Evolutionary conservation across 768 basidiomycete species (phyloP).

Genomic region (Tulasnella sp.): DNA sequence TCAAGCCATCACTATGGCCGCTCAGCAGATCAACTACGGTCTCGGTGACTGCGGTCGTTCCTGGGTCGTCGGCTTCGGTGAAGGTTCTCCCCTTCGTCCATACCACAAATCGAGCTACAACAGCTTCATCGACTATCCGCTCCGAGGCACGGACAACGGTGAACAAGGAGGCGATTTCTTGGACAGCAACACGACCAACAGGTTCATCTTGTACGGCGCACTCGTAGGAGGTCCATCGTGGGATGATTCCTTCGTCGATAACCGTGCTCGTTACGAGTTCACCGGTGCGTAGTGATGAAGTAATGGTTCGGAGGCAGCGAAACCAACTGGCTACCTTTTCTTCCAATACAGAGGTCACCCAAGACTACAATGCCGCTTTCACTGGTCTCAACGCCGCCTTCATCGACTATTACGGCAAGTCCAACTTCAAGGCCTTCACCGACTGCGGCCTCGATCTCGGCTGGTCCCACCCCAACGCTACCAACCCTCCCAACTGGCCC

Average conservation of each 20-base stretch:
- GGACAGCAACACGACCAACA: slow-evolving; percentile 13
- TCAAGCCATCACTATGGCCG: neutral
- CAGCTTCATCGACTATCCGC: slow-evolving; percentile 24
- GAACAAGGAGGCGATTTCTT: slow-evolving; percentile 13
- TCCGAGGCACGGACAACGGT: slow-evolving; percentile 11
- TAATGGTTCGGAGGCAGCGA: neutral
- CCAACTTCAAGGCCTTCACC: slow-evolving; percentile 21
- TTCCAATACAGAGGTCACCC: slow-evolving; percentile 11
- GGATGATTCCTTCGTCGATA: slow-evolving; percentile 14
- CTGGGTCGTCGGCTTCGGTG: slow-evolving; percentile 25
- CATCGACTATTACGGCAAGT: slow-evolving; percentile 17
- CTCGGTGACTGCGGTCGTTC: slow-evolving; percentile 22
- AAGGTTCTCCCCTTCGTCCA: slow-evolving; percentile 8
- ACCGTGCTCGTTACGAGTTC: slow-evolving; percentile 9
- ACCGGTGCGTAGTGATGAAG: neutral
- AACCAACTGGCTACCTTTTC: neutral
- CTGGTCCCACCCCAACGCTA: slow-evolving; percentile 18
- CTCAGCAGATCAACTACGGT: slow-evolving; percentile 21
- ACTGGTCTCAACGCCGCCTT: slow-evolving; percentile 22
- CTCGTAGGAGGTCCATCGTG: slow-evolving; percentile 15
- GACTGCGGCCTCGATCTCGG: slow-evolving; percentile 25
- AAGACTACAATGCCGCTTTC: slow-evolving; percentile 24
- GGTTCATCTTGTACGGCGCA: slow-evolving; percentile 23
- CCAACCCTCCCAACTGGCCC: slow-evolving; percentile 5
- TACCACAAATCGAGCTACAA: slow-evolving; percentile 25